Percentiles rank a stretch among this genome's conserved stretches.
Evolutionary conservation across 169 alveolate genomes (phyloP).

Genomic region (Eimeria maxima): DNA sequence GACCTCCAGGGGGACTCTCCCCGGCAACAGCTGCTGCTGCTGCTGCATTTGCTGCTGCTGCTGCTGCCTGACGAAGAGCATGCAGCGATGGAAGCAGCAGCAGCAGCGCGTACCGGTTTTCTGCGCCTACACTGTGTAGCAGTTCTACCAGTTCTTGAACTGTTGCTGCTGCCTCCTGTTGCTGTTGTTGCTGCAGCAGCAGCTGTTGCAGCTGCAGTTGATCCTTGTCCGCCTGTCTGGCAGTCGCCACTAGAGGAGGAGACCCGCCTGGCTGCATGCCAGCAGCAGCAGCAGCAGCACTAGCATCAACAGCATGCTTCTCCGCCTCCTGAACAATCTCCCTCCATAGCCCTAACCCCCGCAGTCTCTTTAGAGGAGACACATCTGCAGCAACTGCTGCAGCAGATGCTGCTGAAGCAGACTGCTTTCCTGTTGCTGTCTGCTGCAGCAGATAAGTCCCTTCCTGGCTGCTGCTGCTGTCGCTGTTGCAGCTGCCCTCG

Average conservation of each 20-base stretch:
- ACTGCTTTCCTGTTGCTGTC: not conserved
- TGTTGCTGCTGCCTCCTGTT: constrained; percentile 23
- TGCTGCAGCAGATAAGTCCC: not conserved
- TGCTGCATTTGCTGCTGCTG: constrained; percentile 34
- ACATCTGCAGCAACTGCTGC: not conserved
- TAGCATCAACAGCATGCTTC: not conserved
- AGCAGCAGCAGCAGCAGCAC: constrained; percentile 38
- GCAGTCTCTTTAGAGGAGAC: not conserved
- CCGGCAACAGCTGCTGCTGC: constrained; percentile 39
- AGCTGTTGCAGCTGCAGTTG: no score
- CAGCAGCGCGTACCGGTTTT: constrained; percentile 73
- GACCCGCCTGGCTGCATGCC: not conserved
- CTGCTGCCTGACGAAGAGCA: constrained; percentile 66
- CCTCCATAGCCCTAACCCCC: constrained; percentile 39
- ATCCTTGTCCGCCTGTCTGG: not conserved
- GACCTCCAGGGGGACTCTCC: not conserved
- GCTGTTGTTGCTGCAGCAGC: constrained; percentile 50
- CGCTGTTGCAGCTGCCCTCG: not conserved
- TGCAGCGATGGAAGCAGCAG: constrained; percentile 80
- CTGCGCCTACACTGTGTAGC: constrained; percentile 5
- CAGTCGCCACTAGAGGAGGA: not conserved
- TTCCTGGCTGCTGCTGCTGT: constrained; percentile 17
- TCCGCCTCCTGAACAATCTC: not conserved
- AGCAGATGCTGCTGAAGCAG: not conserved
- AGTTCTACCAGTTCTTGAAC: constrained; percentile 27